A percentile compares a stretch with the other conserved stretches of the same genome.
Evolutionary conservation across 2,329 filamentous ascomycete species (phyloP).

Genomic region (Fusarium sororula): DNA sequence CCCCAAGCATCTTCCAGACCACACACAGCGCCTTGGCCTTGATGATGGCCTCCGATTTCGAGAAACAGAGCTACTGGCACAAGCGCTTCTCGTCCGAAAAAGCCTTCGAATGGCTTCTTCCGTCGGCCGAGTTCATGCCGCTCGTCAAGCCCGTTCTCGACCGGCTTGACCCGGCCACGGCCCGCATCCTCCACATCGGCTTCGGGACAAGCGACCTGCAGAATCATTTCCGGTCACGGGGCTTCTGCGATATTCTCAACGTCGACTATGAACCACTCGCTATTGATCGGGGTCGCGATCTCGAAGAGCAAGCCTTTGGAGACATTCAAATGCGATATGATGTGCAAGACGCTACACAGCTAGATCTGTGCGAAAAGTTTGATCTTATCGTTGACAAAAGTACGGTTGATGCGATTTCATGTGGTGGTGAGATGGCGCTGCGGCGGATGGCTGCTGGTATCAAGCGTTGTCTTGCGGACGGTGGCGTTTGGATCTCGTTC

Average conservation of each 20-base stretch:
- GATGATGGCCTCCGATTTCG: slow-evolving; percentile 52
- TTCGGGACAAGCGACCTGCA: slow-evolving; percentile 62
- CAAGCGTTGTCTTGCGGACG: slow-evolving; percentile 45
- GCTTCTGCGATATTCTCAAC: slow-evolving; percentile 57
- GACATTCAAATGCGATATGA: slow-evolving; percentile 55
- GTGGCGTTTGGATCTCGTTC: slow-evolving; percentile 57
- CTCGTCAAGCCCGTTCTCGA: slow-evolving; percentile 52
- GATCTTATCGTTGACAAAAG: slow-evolving; percentile 60
- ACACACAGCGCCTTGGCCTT: slow-evolving; percentile 13
- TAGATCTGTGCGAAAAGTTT: slow-evolving; percentile 45
- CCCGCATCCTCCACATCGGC: slow-evolving; percentile 57
- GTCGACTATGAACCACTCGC: slow-evolving; percentile 61
- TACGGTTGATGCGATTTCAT: slow-evolving; percentile 59
- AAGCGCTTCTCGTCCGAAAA: slow-evolving; percentile 56
- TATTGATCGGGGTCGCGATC: slow-evolving; percentile 52
- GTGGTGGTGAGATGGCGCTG: slow-evolving; percentile 52
- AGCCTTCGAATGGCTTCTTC: slow-evolving; percentile 59
- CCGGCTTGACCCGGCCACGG: slow-evolving; percentile 34
- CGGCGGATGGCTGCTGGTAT: slow-evolving; percentile 52
- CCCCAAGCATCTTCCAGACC: slow-evolving; percentile 19
- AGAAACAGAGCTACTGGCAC: slow-evolving; percentile 61
- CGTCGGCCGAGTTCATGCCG: slow-evolving; percentile 53
- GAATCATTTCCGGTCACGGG: slow-evolving; percentile 54
- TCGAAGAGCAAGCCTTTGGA: slow-evolving; percentile 54
- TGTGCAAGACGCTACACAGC: slow-evolving; percentile 56